Evolutionary conservation across 1,284 basidiomycete species (phyloP).

Genomic region (Hortiboletus rubellus): DNA sequence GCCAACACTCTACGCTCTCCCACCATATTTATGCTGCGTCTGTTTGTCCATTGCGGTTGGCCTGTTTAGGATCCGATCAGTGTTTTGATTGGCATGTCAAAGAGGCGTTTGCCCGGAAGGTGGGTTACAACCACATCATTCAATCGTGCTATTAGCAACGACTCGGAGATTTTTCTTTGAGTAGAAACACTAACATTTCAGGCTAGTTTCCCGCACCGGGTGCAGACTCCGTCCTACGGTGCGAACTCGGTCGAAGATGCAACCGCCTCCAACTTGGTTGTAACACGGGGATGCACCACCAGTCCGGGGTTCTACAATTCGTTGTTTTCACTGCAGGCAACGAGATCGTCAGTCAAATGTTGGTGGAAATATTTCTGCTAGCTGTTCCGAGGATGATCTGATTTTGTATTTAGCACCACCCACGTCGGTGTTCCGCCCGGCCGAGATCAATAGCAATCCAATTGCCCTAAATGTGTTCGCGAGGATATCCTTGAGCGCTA

Average conservation of each 20-base stretch:
- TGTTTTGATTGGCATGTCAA: not conserved
- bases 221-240: not conserved
- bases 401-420: not conserved
- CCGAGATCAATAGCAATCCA: not conserved
- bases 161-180: not conserved
- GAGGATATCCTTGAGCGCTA: not conserved
- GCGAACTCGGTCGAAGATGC: not conserved
- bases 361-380: not conserved
- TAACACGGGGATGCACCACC: not conserved
- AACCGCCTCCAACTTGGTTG: not conserved
- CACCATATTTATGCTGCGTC: not conserved
- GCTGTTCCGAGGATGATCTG: not conserved
- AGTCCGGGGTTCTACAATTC: conserved; percentile 3
- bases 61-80: not conserved
- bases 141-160: not conserved
- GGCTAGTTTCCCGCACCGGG: not conserved
- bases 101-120: conserved; percentile 12
- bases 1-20: no score
- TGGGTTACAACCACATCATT: not conserved
- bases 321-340: conserved; percentile 48
- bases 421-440: not conserved
- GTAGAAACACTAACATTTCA: not conserved
- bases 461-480: conserved; percentile 1
- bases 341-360: conserved; percentile 21
- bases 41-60: not conserved